Percentiles rank a stretch among this genome's conserved stretches.
Evolutionary conservation across 345 rosid genomes (phyloP).

Genomic region (Mercurialis annua): DNA sequence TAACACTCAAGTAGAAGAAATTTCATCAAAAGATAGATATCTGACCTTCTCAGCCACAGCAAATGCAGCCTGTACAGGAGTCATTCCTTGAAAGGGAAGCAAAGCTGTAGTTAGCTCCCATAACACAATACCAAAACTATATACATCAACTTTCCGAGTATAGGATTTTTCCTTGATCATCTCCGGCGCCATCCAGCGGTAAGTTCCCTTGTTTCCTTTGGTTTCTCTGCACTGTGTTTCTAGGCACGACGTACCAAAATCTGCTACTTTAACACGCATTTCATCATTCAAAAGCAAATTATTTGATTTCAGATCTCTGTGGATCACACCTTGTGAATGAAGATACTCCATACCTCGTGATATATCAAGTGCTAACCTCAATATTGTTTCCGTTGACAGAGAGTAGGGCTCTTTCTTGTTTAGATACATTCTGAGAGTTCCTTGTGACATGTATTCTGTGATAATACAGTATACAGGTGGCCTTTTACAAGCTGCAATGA

Average conservation of each 20-base stretch:
- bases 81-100: slow-evolving; percentile 99
- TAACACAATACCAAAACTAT: slow-evolving; percentile 91
- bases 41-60: slow-evolving; percentile 97
- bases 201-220: slow-evolving; percentile 95
- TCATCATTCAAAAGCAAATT: slow-evolving; percentile 91
- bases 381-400: slow-evolving; percentile 77
- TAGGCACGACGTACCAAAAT: slow-evolving; percentile 91
- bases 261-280: slow-evolving; percentile 96
- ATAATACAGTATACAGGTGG: slow-evolving; percentile 97
- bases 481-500: slow-evolving; percentile 96
- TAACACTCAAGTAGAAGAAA: not conserved
- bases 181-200: slow-evolving; percentile 99
- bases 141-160: slow-evolving; percentile 92
- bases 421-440: slow-evolving; percentile 94
- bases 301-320: slow-evolving; percentile 90
- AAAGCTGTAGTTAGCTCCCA: slow-evolving; percentile 98
- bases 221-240: slow-evolving; percentile 87
- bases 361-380: slow-evolving; percentile 89
- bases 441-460: slow-evolving; percentile 99
- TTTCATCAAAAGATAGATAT: not conserved
- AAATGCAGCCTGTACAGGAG: slow-evolving; percentile 98
- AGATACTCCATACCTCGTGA: slow-evolving; percentile 99
- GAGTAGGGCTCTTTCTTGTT: slow-evolving; percentile 98
- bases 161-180: slow-evolving; percentile 94
- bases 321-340: slow-evolving; percentile 97